Base-by-base conservation (phyloP, 1,284 basidiomycete species). In the Fomitiporia mediterranea region DNA sequence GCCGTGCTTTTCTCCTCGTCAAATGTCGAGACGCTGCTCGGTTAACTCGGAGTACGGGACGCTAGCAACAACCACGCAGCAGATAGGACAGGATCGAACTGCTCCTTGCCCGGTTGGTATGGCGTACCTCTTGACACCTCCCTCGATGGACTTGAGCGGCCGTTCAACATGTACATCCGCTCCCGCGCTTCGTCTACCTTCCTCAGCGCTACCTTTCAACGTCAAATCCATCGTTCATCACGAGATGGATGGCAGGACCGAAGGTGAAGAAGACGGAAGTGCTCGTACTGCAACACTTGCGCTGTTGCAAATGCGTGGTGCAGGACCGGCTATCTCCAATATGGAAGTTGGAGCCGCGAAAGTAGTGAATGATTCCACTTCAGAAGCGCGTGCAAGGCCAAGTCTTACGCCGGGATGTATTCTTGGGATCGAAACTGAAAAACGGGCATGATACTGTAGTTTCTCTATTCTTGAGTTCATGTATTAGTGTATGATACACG, bases 261-360 rank as follows among this genome's bases (percentile, higher is more conserved):
- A 25, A 21, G 42, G 7, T 5, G 23, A 28, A 46, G 44, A 51
- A 17, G 35, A 51, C 19, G 50, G 27, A 39, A 38, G 50, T 13
- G 32, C 50, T 13, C 44, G 44, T 13, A 30, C 44, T 7, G 44
- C 44, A 4, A 40, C 50, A 28, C 50, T 51, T 27, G 50, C 50
- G 6, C 30, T 51, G 37, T 39, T 51, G 23, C 50, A 51, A 27
- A 51, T 51, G 50, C 32, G 50, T 13, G 32, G 32, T 34, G 32
- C 13, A 13, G 44, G 6, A 43, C 17, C 21, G 21, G 42, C 7
- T 43, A 43, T 15, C 27, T 25, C 21, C 8, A 28, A 30, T 23
- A 8, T 32, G 25, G 44, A 5, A 13, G n/a, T 23, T 15, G 13
- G 2, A 30, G 23, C 9, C 30, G 4, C 13, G 44, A 7, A 9